Conservation (phyloP, 148 eudicot species). For the Nepenthes gracilis region DNA sequence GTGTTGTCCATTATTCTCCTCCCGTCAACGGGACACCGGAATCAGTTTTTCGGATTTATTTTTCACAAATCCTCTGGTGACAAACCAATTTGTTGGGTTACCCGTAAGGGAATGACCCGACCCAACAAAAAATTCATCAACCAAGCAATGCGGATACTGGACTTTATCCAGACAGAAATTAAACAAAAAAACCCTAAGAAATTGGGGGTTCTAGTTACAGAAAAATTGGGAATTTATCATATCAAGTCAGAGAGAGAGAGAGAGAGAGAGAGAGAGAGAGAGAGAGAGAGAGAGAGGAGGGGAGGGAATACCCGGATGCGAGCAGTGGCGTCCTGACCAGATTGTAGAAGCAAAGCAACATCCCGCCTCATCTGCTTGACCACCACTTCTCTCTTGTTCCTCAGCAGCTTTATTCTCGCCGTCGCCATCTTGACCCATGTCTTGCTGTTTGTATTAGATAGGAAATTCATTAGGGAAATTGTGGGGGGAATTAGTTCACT, state of each 20-base stretch:
- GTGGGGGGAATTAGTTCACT: neutral
- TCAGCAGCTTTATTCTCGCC: slow-evolving; percentile 75
- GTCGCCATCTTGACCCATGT: slow-evolving; percentile 82
- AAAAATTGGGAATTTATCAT: no score
- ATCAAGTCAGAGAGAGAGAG: neutral
- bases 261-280: neutral
- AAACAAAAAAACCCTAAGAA: no score
- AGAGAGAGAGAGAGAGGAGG: neutral
- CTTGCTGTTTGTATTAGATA: slow-evolving; percentile 33
- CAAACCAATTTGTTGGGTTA: no score
- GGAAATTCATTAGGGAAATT: neutral
- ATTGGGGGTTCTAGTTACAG: no score
- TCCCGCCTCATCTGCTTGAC: slow-evolving; percentile 80
- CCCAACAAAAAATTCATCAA: no score
- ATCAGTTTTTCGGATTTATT: no score
- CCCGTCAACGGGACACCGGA: no score
- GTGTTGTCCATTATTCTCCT: no score
- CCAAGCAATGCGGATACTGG: no score
- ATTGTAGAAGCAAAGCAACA: slow-evolving; percentile 81
- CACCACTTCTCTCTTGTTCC: slow-evolving; percentile 76
- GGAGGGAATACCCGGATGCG: slow-evolving; percentile 54
- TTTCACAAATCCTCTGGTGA: no score
- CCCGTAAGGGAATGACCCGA: no score
- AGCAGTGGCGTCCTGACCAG: slow-evolving; percentile 88
- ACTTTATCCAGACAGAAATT: no score